Evolutionary conservation across 768 basidiomycete genomes (phyloP), one percentile per base, ranked within the genome.

Genomic region (Hemileccinum impolitum): DNA sequence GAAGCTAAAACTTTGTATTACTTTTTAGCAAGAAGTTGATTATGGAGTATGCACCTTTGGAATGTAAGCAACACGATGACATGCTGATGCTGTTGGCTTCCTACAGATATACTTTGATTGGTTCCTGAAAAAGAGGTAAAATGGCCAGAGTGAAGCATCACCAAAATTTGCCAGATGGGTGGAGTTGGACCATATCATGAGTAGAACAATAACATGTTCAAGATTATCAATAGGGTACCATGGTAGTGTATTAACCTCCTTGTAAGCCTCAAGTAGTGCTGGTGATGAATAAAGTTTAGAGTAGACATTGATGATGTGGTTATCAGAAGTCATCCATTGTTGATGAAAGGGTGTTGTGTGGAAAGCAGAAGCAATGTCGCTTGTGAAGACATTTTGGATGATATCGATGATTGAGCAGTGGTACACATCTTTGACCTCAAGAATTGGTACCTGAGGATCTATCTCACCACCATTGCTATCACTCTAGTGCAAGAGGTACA

Each of bases 81-180:
- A 43, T 14, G 43, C 43, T 23, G 6, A 13, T 34, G 43, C 31
- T 7, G 32, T 44, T n/a, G 43, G 43, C 15, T 9, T 14, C 10
- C 43, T 15, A 3, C 43, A 11, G 0, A 14, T 21, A 25, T 44
- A 44, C 12, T 44, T 44, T 11, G 54, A 58, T 12, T 53, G 52
- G 9, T 60, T 60, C 0, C 53, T 46, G 10, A 55, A 47, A 26
- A 26, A 55, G 5, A 60, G 15, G 18, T 58, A 60, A 7, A 60
- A 14, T 2, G 57, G 57, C 59, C 57, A 60, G 5, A 60, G 30
- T 0, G 47, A 41, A 1, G 51, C 42, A 36, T 49, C 36, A 3
- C 55, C 52, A 10, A 44, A 44, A 12, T 44, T 44, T 8, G 32
- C 31, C 1, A 44, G 32, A 18, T 44, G 43, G 9, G 43, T 44